Evolutionary conservation across 192 early-diverging fungal species (phyloP), one percentile per base, ranked within the genome.

Genomic region (Entomortierella chlamydospora): DNA sequence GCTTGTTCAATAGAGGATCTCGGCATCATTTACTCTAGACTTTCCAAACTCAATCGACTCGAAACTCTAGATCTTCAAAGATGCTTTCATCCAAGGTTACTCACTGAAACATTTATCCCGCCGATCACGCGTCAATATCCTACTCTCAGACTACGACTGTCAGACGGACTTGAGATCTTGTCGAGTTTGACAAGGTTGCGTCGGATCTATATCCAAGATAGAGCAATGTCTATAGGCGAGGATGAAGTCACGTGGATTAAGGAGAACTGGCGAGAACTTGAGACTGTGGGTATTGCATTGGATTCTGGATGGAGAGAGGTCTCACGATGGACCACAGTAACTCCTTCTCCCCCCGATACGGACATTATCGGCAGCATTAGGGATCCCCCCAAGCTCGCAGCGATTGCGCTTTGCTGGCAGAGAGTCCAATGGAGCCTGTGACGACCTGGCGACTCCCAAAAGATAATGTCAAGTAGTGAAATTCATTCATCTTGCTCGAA

Each of bases 221-320:
- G 4, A 6, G 1, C 13, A 6, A 13, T 9, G 15, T 1, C 7
- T 4, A 31, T 57, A 1, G 18, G 31, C 7, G 6, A 15, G 17
- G 31, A 34, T 1, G 56, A 57, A 18, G 56, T 30, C 17, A 3
- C 3, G 1, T 31, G 56, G 56, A 57, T 31, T 8, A 34, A 15
- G 31, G 30, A 57, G 31, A 28, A 57, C 18, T 57, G 56, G 56
- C 56, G 30, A 34, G 56, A 28, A 33, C 31, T 57, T 28, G 56
- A 57, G 18, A 5, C 13, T 33, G 1, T 57, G 15, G 56, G 34
- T 37, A 37, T 37, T 37, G 34, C n/a, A n/a, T n/a, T n/a, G n/a
- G n/a, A n/a, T n/a, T n/a, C n/a, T n/a, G n/a, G n/a, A n/a, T n/a
- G n/a, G n/a, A n/a, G n/a, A n/a, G n/a, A n/a, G n/a, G n/a, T n/a